phyloP scores from a whole-genome alignment of 306 rosid species.

The Urtica urens region DNA sequence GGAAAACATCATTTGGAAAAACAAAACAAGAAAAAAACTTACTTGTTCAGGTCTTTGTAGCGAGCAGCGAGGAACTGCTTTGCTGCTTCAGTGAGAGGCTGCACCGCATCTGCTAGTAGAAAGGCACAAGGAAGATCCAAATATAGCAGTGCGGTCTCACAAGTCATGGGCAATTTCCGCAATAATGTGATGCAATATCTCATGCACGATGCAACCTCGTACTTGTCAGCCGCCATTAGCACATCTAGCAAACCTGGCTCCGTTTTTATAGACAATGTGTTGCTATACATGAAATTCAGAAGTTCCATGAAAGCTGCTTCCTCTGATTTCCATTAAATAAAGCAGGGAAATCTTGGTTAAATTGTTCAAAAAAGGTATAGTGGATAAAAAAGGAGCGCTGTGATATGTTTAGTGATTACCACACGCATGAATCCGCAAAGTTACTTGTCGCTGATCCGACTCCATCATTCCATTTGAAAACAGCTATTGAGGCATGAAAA shows the following conservation, averaged over 20 bases:
- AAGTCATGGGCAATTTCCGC: conserved; percentile 33
- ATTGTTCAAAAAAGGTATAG: background rate
- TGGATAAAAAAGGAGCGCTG: background rate
- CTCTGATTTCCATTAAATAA: conserved; percentile 28
- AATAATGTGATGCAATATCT: conserved; percentile 31
- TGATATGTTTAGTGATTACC: conserved; percentile 14
- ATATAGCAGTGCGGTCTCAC: conserved; percentile 37
- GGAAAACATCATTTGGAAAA: background rate
- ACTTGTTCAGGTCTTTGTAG: conserved; percentile 39
- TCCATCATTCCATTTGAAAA: conserved; percentile 32
- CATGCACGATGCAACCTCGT: conserved; percentile 41
- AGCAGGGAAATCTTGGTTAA: background rate
- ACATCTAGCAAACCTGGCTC: conserved; percentile 33
- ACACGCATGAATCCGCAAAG: conserved; percentile 34
- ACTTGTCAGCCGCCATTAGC: conserved; percentile 45
- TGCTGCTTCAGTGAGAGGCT: conserved; percentile 38
- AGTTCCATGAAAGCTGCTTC: conserved; percentile 47
- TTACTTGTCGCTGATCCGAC: conserved; percentile 30
- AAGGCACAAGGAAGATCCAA: conserved; percentile 37
- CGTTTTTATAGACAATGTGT: conserved; percentile 21
- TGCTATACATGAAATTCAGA: conserved; percentile 38
- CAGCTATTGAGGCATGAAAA: conserved; percentile 23
- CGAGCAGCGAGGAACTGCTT: conserved; percentile 30
- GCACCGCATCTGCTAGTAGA: conserved; percentile 36
- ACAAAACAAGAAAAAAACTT: conserved; percentile 4